phyloP scores from a whole-genome alignment of 805 yeast species.

The Isabelozyma heimii region DNA sequence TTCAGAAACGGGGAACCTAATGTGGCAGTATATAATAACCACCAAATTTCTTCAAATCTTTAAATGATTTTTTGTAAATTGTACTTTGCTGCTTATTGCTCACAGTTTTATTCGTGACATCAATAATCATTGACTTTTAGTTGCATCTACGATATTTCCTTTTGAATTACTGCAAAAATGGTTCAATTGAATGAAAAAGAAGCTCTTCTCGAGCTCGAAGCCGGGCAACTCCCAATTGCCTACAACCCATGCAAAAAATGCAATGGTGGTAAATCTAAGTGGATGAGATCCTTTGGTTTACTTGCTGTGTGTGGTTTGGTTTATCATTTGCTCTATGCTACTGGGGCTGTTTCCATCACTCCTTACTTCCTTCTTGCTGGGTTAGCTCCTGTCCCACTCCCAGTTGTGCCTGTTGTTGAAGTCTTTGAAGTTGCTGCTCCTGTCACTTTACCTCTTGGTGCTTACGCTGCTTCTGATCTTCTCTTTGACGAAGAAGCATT shows the following conservation, averaged over 20 bases:
- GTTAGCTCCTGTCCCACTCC: not conserved
- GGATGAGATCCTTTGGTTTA: not conserved
- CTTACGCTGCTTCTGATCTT: conserved; percentile 1
- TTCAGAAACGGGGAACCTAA: not conserved
- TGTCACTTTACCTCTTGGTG: not conserved
- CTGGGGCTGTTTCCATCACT: not conserved
- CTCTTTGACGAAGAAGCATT: conserved; percentile 7
- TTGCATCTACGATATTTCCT: too few species aligned
- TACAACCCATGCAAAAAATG: not conserved
- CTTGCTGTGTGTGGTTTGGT: not conserved
- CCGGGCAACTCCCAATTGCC: not conserved
- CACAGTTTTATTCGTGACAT: too few species aligned
- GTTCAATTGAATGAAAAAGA: conserved; percentile 8
- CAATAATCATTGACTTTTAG: too few species aligned
- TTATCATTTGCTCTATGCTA: not conserved
- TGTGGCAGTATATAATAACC: not conserved
- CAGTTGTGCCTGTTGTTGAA: not conserved
- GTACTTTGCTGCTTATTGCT: too few species aligned
- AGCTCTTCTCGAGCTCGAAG: conserved; percentile 3
- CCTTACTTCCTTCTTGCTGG: not conserved
- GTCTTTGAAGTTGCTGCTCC: not conserved
- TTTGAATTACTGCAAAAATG: not conserved
- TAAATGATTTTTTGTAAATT: too few species aligned
- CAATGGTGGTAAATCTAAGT: not conserved
- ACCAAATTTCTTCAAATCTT: not conserved